Base-by-base conservation (phyloP, 1,139 yeast species). In the Ashbya aceris region DNA sequence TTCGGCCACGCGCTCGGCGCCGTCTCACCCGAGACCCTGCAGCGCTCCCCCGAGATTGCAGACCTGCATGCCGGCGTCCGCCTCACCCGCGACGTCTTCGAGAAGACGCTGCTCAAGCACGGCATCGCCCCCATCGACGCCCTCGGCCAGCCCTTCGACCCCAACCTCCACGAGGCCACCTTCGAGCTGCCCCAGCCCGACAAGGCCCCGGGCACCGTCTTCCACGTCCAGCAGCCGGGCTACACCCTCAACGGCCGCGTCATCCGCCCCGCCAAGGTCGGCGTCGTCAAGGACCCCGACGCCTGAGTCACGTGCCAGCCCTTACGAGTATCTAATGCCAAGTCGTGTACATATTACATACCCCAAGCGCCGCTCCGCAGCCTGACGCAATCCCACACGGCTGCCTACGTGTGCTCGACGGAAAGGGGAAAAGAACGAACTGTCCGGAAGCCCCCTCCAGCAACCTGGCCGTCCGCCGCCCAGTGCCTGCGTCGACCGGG, bases 181-280 rank as follows among this genome's bases (percentile, higher is more conserved):
- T 89, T 86, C 64, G 94, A 87, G 69, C 70, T 84, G 42, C 84
- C 91, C 34, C 86, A 83, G 59, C 86, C 93, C 39, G 94, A 78
- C 57, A 85, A 86, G 65, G 91, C 83, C 65, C 85, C 96, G 31
- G 96, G 96, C 46, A 83, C 96, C 30, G 85, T 89, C 44, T 84
- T 87, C 78, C 87, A 78, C 57, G 96, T 87, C 43, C 96, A 89
- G 68, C 96, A 84, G 66, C 75, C 82, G 23, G 97, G 97, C 39
- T 89, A 81, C 69, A 77, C 83, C 46, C 74, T 86, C 59, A 87
- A 87, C 66, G 78, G 83, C 53, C 76, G 96, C 62, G 95, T 87
- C 36, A 74, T 89, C 61, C 79, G 97, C 67, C 95, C 97, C 33
- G 96, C 97, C 48, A 89, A 89, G 72, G 97, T 89, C 53, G 96